Conservation (phyloP, 352 stramenopile genomes). For the Globisporangium emineosum region DNA sequence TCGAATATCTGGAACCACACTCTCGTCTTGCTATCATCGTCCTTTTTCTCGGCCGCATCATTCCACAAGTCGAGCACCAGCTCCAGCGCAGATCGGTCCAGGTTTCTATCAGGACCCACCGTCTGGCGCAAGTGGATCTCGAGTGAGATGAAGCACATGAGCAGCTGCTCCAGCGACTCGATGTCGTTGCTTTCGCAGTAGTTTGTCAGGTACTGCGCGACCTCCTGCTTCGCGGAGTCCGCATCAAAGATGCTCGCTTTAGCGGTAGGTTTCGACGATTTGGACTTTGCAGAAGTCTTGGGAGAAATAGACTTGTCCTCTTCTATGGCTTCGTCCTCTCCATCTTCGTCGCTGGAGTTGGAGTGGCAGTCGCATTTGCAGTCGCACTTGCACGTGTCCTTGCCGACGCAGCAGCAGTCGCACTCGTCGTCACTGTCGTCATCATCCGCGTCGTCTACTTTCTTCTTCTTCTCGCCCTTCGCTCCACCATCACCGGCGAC, state of each 20-base stretch:
- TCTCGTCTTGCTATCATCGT: neutral
- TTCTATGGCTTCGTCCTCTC: constrained; percentile 19
- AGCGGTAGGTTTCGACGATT: constrained; percentile 15
- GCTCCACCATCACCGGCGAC: constrained; percentile 54
- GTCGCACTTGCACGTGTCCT: constrained; percentile 48
- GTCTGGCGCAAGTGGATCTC: constrained; percentile 23
- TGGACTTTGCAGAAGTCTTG: constrained; percentile 19
- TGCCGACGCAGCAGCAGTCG: constrained; percentile 68
- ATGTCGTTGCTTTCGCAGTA: constrained; percentile 20
- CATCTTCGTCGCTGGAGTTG: constrained; percentile 51
- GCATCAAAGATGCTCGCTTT: constrained; percentile 19
- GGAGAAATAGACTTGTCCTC: neutral
- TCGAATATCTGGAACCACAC: constrained; percentile 13
- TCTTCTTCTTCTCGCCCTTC: constrained; percentile 26
- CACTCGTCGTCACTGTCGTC: constrained; percentile 74
- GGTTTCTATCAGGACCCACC: neutral
- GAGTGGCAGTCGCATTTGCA: constrained; percentile 71
- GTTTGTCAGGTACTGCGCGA: constrained; percentile 25
- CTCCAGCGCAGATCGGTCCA: constrained; percentile 11
- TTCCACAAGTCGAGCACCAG: constrained; percentile 18
- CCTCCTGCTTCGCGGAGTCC: constrained; percentile 29
- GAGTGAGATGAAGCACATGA: constrained; percentile 37
- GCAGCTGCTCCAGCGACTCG: constrained; percentile 27
- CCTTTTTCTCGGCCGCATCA: constrained; percentile 4
- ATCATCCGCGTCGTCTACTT: constrained; percentile 23